Evolutionary conservation across 2,329 filamentous ascomycete species (phyloP).

Genomic region (Cladosporium sp.): DNA sequence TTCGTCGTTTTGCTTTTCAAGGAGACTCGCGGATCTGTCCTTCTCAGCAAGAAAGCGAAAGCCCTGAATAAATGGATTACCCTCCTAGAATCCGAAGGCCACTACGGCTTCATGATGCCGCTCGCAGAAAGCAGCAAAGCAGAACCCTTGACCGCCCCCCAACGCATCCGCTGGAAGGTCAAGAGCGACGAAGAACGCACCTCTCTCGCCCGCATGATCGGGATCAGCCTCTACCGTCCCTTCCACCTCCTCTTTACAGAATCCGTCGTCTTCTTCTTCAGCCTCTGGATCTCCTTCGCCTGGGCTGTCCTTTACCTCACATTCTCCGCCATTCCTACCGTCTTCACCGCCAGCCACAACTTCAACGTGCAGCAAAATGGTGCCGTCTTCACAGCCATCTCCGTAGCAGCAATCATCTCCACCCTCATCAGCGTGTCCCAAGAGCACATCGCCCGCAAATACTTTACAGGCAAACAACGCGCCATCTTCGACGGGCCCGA

Average conservation of each 20-base stretch:
- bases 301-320: conserved; percentile 88
- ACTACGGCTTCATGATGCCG: conserved; percentile 50
- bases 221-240: conserved; percentile 69
- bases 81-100: conserved; percentile 62
- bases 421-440: conserved; percentile 61
- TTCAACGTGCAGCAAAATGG: conserved; percentile 67
- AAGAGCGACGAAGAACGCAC: conserved; percentile 72
- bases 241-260: conserved; percentile 75
- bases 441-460: conserved; percentile 19
- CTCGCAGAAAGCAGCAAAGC: conserved; percentile 25
- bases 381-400: conserved; percentile 70
- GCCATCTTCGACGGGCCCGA: conserved; percentile 57
- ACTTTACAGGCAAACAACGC: conserved; percentile 29
- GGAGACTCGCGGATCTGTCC: conserved; percentile 76
- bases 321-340: conserved; percentile 73
- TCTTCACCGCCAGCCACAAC: conserved; percentile 64
- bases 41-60: conserved; percentile 71
- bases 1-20: conserved; percentile 67
- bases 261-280: conserved; percentile 80
- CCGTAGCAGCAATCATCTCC: conserved; percentile 61
- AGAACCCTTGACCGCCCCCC: conserved; percentile 15
- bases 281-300: conserved; percentile 81
- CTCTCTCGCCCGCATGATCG: conserved; percentile 65
- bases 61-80: conserved; percentile 77
- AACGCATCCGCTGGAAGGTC: conserved; percentile 68